Base-by-base conservation (phyloP, 129 eudicot species). In the Artemisia argyi region DNA sequence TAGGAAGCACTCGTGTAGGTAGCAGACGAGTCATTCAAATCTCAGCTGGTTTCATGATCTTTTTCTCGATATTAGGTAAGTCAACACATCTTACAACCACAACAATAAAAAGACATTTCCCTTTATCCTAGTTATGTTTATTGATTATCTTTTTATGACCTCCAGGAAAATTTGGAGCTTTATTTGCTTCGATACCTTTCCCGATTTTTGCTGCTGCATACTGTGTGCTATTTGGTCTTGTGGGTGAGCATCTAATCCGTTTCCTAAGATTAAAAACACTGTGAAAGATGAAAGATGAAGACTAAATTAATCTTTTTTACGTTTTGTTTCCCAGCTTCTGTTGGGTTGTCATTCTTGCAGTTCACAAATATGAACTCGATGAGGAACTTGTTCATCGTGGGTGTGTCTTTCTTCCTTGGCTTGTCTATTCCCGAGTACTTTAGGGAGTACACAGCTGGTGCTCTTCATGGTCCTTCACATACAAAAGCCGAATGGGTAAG, bases 1-100 rank as follows among this genome's bases (percentile, higher is more conserved):
- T 95, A 61, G 99, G 99, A 81, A 95, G 94, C 84, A 95, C 99
- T 61, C 95, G 99, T 68, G 99, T 95, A 18, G 99, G 99, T 58
- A 95, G 99, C 81, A 89, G 99, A 63, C 84, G 99, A 72, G 99
- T 95, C 30, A 78, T 95, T 78, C 99, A 95, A 79, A 86, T 90
- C 28, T 84, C 99, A 35, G 99, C 99, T 16, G 99, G 99, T 52
- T 95, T 95, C 81, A 95, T 95, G 99, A 95, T 95, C 76, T 95
- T 95, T 83, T 95, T 95, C 85, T 85, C 99, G 9, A 95, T 95
- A 18, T 62, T 95, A 77, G 99, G 99, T 95, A 65, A 77, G 82
- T 51, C 18, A 56, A 50, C 11, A n/a, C 17, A 26, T 39, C 51
- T 51, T 12, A 54, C 26, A 19, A 44, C 61, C 49, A 59, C 20